phyloP scores from a whole-genome alignment of 2,329 filamentous ascomycete species.

The Cercospora canescens region DNA sequence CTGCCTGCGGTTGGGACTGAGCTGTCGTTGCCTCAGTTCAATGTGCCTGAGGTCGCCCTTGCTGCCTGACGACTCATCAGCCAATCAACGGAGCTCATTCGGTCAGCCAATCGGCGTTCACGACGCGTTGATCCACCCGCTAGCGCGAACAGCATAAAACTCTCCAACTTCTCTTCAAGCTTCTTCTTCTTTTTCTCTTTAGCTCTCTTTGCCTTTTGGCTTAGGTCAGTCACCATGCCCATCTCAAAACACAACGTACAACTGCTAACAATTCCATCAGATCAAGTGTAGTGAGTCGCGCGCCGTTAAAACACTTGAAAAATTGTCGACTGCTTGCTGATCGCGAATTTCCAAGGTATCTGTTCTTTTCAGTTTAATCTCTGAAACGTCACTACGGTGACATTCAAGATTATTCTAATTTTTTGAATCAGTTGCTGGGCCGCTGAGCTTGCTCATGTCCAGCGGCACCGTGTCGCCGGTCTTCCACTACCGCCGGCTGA shows the following conservation, averaged over 20 bases:
- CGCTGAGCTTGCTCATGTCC: constrained; percentile 13
- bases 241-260: background rate
- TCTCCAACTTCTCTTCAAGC: background rate
- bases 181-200: background rate
- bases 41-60: background rate
- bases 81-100: background rate
- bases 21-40: background rate
- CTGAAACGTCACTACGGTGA: constrained; percentile 8
- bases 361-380: constrained; percentile 10
- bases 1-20: too few species aligned
- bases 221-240: constrained; percentile 1
- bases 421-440: constrained; percentile 9
- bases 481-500: constrained; percentile 14
- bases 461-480: constrained; percentile 13
- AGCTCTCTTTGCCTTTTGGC: constrained; percentile 19
- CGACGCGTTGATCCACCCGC: background rate
- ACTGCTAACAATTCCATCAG: background rate
- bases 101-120: background rate
- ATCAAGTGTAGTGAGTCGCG: constrained; percentile 11
- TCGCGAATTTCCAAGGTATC: too few species aligned
- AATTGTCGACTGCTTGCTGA: too few species aligned
- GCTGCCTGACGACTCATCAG: too few species aligned
- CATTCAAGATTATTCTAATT: constrained; percentile 15
- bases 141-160: background rate
- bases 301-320: too few species aligned